Evolutionary conservation across 352 stramenopile genomes (phyloP), one percentile per base, ranked within the genome.

Genomic region (Peronospora belbahrii): DNA sequence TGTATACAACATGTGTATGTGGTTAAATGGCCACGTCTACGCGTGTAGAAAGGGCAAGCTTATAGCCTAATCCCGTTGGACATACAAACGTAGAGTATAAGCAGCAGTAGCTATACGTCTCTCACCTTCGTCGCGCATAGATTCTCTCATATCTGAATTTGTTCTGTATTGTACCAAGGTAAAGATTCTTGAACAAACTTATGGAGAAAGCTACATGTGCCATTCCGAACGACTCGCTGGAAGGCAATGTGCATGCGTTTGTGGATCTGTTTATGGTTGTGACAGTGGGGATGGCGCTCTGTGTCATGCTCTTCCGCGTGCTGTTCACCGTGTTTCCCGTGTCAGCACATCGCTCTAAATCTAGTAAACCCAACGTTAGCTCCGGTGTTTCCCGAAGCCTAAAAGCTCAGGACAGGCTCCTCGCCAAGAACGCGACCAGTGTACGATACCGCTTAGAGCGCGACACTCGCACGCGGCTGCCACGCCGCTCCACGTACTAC

Each of bases 401-500:
- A 8, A 59, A 63, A 11, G 14, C 34, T 2, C 6, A 32, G 22
- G 61, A 62, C 18, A 19, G 33, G 13, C 31, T 40, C 3, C 17
- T 45, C 10, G 31, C 64, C 0, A 77, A 69, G 47, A 60, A 61
- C 38, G 40, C 42, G 27, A 35, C 27, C 36, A 77, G 70, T 40
- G 68, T 84, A 13, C 81, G 79, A 32, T 66, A 87, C 37, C 75
- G 75, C 3, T 50, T 87, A 19, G 75, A 87, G 37, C 48, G 56
- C 27, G 74, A 86, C 52, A 84, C 76, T 35, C 70, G 70, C 37
- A 41, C 64, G 31, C 49, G 77, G 9, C 50, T 87, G 35, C 80
- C 81, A 18, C 61, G 62, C 0, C 69, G 67, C 9, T 87, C 74
- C 23, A 73, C 77, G 55, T 89, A 89, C 64, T 89, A 86, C 53